phyloP scores from a whole-genome alignment of 345 rosid species.

The Mangifera indica region DNA sequence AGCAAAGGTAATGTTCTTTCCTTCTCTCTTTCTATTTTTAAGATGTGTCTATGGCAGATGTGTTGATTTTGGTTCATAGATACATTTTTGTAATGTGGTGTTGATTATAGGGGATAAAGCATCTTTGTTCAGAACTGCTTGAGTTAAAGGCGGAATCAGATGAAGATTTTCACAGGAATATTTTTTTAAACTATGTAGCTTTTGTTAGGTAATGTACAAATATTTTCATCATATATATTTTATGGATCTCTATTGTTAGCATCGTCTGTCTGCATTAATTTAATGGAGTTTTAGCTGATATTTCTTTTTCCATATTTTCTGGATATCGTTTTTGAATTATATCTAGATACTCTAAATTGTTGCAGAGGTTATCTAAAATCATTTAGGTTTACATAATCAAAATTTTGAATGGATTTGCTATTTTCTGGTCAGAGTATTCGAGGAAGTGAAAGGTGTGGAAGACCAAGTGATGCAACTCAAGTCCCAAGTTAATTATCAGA shows the following conservation, averaged over 20 bases:
- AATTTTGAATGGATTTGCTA: not conserved
- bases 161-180: slow-evolving; percentile 51
- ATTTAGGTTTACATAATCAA: not conserved
- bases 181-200: slow-evolving; percentile 40
- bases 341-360: not conserved
- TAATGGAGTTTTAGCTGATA: not conserved
- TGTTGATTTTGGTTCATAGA: not conserved
- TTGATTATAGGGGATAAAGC: slow-evolving; percentile 47
- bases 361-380: not conserved
- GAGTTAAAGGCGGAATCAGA: slow-evolving; percentile 59
- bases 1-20: slow-evolving; percentile 36
- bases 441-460: slow-evolving; percentile 43
- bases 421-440: slow-evolving; percentile 40
- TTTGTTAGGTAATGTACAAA: slow-evolving; percentile 43
- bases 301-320: not conserved
- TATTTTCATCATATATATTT: not conserved
- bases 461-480: slow-evolving; percentile 43
- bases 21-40: not conserved
- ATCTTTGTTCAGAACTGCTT: slow-evolving; percentile 52
- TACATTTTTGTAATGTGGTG: not conserved
- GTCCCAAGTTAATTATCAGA: slow-evolving; percentile 43
- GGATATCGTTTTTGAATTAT: not conserved
- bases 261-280: not conserved
- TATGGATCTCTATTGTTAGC: not conserved
- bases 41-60: not conserved